These are phyloP conservation scores for Aquilaria malaccensis DNA, from an alignment of 345 rosid genomes.

Conservation along the genomic window DNA sequence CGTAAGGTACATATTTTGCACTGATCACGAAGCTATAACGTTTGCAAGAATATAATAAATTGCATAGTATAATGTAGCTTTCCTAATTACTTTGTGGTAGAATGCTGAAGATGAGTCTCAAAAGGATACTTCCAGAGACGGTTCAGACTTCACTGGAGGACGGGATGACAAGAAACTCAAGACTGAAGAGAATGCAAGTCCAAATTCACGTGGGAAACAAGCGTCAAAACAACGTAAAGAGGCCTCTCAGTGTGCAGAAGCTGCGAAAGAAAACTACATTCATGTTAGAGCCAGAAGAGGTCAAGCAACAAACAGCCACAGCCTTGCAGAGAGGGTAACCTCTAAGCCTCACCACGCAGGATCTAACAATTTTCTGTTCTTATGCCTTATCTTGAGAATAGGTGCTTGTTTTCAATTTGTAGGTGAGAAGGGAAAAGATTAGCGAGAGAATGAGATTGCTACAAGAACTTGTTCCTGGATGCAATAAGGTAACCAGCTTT, in stretches of 20 bases:
- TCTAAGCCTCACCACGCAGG: neutral
- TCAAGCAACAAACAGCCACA: slow-evolving; percentile 96
- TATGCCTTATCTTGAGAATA: slow-evolving; percentile 3
- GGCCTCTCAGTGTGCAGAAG: slow-evolving; percentile 54
- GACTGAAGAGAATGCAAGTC: slow-evolving; percentile 32
- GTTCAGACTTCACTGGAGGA: slow-evolving; percentile 29
- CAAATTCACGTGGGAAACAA: slow-evolving; percentile 41
- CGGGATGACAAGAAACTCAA: slow-evolving; percentile 61
- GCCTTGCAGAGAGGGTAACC: slow-evolving; percentile 95
- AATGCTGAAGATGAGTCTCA: slow-evolving; percentile 43
- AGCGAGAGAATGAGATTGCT: slow-evolving; percentile 95
- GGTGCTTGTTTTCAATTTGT: slow-evolving; percentile 14
- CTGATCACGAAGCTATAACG: neutral
- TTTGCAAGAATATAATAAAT: slow-evolving; percentile 1
- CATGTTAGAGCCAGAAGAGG: slow-evolving; percentile 96
- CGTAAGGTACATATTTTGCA: slow-evolving; percentile 41
- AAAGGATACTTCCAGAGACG: slow-evolving; percentile 40
- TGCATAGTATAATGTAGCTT: neutral
- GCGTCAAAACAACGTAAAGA: slow-evolving; percentile 52
- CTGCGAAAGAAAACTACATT: slow-evolving; percentile 70
- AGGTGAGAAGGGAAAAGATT: slow-evolving; percentile 97
- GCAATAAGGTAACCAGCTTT: slow-evolving; percentile 63
- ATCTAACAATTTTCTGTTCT: neutral
- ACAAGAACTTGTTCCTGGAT: slow-evolving; percentile 97
- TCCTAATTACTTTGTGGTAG: slow-evolving; percentile 20